These are phyloP conservation scores for Rhodotorula sp. DNA, from an alignment of 1,284 basidiomycete species.

Conservation along the genomic window DNA sequence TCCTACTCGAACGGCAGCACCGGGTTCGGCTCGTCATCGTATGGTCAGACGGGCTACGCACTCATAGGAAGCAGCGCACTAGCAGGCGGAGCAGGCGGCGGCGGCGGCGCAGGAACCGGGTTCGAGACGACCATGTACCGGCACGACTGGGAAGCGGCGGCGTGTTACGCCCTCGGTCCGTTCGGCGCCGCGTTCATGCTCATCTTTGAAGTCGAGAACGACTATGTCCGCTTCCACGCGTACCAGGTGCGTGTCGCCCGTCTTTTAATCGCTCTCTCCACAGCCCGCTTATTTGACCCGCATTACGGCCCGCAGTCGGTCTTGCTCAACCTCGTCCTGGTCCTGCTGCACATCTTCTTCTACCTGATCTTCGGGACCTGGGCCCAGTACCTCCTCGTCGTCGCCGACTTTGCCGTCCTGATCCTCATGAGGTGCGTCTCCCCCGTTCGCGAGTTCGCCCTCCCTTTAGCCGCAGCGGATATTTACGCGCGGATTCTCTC, in stretches of 20 bases:
- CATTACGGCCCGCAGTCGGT: constrained; percentile 20
- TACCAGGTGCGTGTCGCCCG: constrained; percentile 23
- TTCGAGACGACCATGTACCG: constrained; percentile 24
- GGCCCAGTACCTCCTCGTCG: constrained; percentile 19
- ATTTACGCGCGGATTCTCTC: not conserved
- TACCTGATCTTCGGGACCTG: constrained; percentile 16
- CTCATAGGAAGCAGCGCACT: not conserved
- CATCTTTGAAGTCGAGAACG: constrained; percentile 35
- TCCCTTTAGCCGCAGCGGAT: not conserved
- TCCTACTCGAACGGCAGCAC: constrained; percentile 4
- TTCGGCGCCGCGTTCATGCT: constrained; percentile 30
- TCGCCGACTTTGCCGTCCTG: constrained; percentile 16
- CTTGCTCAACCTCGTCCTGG: constrained; percentile 16
- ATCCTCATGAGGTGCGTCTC: constrained; percentile 23
- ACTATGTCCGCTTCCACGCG: constrained; percentile 33
- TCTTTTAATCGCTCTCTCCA: not conserved
- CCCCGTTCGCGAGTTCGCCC: no score
- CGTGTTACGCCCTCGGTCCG: constrained; percentile 28
- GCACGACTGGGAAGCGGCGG: constrained; percentile 12
- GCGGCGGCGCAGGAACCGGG: not conserved
- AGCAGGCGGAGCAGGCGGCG: not conserved
- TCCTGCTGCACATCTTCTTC: constrained; percentile 28
- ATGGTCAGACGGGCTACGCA: constrained; percentile 9
- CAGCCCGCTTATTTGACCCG: no score
- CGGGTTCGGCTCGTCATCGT: constrained; percentile 7